Evolutionary conservation across 495 filamentous ascomycete species (phyloP).

Genomic region (Penicillium goetzii): DNA sequence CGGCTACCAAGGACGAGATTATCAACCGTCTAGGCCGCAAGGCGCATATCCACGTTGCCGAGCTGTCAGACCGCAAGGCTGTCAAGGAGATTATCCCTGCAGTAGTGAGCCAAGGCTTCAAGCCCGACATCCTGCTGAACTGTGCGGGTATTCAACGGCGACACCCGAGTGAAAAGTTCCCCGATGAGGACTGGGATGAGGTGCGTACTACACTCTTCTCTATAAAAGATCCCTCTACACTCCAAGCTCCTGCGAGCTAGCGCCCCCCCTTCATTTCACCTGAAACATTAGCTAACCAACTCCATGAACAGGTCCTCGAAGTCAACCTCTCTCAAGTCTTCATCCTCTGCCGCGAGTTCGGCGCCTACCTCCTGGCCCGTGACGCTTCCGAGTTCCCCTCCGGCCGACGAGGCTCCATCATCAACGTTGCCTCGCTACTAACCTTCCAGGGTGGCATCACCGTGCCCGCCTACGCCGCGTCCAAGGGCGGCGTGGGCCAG

Average conservation of each 20-base stretch:
- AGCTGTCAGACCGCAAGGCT: constrained; percentile 64
- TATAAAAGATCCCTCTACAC: background rate
- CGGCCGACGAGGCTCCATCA: constrained; percentile 71
- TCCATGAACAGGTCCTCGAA: constrained; percentile 65
- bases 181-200: constrained; percentile 80
- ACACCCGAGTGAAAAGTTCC: constrained; percentile 77
- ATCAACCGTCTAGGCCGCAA: constrained; percentile 69
- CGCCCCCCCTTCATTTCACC: background rate
- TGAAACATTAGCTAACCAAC: background rate
- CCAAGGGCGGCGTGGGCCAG: constrained; percentile 85
- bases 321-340: constrained; percentile 86
- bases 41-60: constrained; percentile 68
- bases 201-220: constrained; percentile 32
- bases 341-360: constrained; percentile 79
- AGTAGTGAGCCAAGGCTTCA: constrained; percentile 61
- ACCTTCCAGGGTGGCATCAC: constrained; percentile 92
- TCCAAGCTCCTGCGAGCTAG: background rate
- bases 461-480: constrained; percentile 88
- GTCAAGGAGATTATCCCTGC: constrained; percentile 65
- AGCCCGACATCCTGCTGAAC: constrained; percentile 76
- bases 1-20: constrained; percentile 60
- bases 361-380: constrained; percentile 76
- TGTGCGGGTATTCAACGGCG: constrained; percentile 85
- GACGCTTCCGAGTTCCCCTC: constrained; percentile 51
- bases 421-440: constrained; percentile 84